Conservation (phyloP, 2,329 filamentous ascomycete species). For the Neofusicoccum cordaticola region DNA sequence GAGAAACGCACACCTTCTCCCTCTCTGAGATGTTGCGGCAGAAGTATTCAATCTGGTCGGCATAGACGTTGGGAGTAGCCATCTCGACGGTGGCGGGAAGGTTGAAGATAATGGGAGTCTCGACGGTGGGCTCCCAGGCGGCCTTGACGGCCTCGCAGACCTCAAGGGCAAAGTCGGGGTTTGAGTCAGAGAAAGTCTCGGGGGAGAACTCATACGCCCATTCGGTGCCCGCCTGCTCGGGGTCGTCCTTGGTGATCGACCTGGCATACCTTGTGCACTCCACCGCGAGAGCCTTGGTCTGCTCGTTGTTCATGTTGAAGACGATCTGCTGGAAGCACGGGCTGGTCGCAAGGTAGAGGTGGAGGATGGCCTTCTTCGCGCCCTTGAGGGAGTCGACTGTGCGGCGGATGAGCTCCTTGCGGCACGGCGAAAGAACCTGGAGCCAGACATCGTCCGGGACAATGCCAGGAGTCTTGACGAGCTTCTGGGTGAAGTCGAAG, state of each 20-base stretch:
- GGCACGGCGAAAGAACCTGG: slow-evolving; percentile 88
- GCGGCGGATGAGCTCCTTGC: slow-evolving; percentile 82
- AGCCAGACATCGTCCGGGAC: slow-evolving; percentile 88
- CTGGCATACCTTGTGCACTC: slow-evolving; percentile 83
- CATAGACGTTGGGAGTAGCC: slow-evolving; percentile 91
- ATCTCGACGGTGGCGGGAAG: slow-evolving; percentile 94
- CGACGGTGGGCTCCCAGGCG: slow-evolving; percentile 79
- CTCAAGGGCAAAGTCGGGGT: slow-evolving; percentile 75
- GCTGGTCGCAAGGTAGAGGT: slow-evolving; percentile 94
- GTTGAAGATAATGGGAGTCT: slow-evolving; percentile 92
- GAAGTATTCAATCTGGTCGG: slow-evolving; percentile 96
- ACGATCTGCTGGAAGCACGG: slow-evolving; percentile 92
- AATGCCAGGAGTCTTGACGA: slow-evolving; percentile 79
- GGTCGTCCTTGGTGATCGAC: slow-evolving; percentile 81
- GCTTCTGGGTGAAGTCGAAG: slow-evolving; percentile 86
- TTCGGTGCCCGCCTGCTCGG: slow-evolving; percentile 54
- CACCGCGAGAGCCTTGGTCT: slow-evolving; percentile 78
- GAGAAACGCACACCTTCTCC: slow-evolving; percentile 81
- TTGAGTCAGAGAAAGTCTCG: slow-evolving; percentile 87
- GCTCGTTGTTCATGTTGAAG: slow-evolving; percentile 80
- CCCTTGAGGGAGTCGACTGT: slow-evolving; percentile 88
- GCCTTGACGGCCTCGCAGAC: slow-evolving; percentile 92
- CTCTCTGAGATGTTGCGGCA: slow-evolving; percentile 79
- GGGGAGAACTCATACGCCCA: slow-evolving; percentile 84
- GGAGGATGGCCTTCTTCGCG: slow-evolving; percentile 88